phyloP scores from a whole-genome alignment of 306 rosid species.

The Acacia confusa region DNA sequence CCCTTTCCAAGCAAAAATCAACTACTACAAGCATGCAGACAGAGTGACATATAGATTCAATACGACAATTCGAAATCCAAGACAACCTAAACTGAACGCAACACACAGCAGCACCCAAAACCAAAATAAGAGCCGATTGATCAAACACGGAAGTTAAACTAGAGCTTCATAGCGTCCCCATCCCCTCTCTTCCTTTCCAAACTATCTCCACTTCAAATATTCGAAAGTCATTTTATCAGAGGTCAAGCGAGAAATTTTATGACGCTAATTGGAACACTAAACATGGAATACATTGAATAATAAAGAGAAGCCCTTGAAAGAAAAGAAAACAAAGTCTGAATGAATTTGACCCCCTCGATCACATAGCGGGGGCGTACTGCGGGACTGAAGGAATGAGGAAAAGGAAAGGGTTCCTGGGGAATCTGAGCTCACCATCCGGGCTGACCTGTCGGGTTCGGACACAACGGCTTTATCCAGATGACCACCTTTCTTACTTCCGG shows the following conservation, averaged over 20 bases:
- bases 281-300: conserved; percentile 6
- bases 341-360: background rate
- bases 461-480: conserved; percentile 9
- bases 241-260: background rate
- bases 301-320: background rate
- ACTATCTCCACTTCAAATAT: conserved; percentile 25
- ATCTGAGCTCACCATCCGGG: conserved; percentile 16
- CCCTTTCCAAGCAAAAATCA: conserved; percentile 1
- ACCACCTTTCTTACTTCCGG: background rate
- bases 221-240: background rate
- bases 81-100: conserved; percentile 8
- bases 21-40: conserved; percentile 1
- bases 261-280: background rate
- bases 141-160: conserved; percentile 21
- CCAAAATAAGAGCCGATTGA: conserved; percentile 9
- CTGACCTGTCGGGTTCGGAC: background rate
- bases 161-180: conserved; percentile 4
- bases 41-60: conserved; percentile 2
- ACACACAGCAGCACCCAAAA: background rate
- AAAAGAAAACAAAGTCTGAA: background rate
- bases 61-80: conserved; percentile 26
- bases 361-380: background rate
- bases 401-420: background rate
- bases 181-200: background rate
- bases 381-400: background rate